phyloP scores from a whole-genome alignment of 768 basidiomycete genomes.

The Fomitopsis pulvina region DNA sequence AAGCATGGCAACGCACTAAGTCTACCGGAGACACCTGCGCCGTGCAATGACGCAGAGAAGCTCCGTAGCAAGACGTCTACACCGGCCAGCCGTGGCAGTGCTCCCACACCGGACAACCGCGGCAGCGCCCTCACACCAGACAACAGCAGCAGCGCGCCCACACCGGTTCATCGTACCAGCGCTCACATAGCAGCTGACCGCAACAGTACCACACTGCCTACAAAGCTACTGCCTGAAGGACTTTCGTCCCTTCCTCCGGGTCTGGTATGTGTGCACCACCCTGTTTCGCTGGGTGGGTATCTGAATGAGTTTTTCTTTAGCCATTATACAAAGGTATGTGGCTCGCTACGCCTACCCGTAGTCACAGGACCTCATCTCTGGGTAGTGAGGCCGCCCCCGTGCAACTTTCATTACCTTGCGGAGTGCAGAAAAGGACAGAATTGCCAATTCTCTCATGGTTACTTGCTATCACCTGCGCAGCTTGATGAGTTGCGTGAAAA shows the following conservation, averaged over 20 bases:
- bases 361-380: neutral
- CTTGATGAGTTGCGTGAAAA: slow-evolving; percentile 24
- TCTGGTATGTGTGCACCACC: slow-evolving; percentile 10
- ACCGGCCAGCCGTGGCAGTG: too few relatives aligned
- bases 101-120: too few relatives aligned
- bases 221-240: too few relatives aligned
- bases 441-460: slow-evolving; percentile 31
- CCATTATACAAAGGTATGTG: slow-evolving; percentile 27
- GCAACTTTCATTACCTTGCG: slow-evolving; percentile 30
- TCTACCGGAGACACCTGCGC: slow-evolving; percentile 1
- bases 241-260: slow-evolving; percentile 6
- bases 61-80: slow-evolving; percentile 12
- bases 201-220: slow-evolving; percentile 2
- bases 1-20: slow-evolving; percentile 1
- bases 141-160: too few relatives aligned
- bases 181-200: neutral
- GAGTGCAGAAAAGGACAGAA: slow-evolving; percentile 24
- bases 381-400: slow-evolving; percentile 31
- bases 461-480: slow-evolving; percentile 23
- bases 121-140: too few relatives aligned
- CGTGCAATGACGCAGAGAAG: slow-evolving; percentile 22
- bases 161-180: too few relatives aligned
- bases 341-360: neutral
- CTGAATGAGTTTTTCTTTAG: slow-evolving; percentile 10
- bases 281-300: neutral